Base-by-base conservation (phyloP, 495 filamentous ascomycete genomes). In the Cercophora sp. region DNA sequence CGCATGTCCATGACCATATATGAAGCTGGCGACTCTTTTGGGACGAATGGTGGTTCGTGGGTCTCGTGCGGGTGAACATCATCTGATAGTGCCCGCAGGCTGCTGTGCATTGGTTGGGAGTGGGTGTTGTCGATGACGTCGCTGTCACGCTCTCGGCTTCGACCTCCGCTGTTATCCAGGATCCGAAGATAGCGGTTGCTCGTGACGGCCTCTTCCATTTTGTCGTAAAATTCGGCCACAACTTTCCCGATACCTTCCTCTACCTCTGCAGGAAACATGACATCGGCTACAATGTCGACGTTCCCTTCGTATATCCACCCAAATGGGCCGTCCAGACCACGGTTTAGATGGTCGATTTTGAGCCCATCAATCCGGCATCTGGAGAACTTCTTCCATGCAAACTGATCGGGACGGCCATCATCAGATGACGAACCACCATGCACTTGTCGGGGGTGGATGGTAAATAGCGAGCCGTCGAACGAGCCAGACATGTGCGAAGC, bases 231-330 rank as follows among this genome's bases (percentile, higher is more conserved):
- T 54, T 96, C 89, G 13, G 87, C 83, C 74, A 98, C 85, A 18
- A 96, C 88, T 67, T 96, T 95, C 8, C 86, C 85, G 44, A 97
- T 82, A 54, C 89, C 87, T 55, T 90, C 88, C 43, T 95, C 86
- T 35, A 83, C 82, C 24, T 96, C 93, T 2, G 81, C 78, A 3
- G 93, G 93, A 55, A 98, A 85, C 82, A 93, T 88, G 48, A 97
- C 83, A 57, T 98, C 94, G 5, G 94, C 88, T 15, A 96, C 86
- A 48, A 98, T 96, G 64, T 98, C 94, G 32, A 98, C 93, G 46
- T 88, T 91, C 6, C 93, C 93, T 67, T 95, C 87, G 60, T 92
- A 85, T 32, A 98, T 98, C 93, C 93, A 98, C 0, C 89, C 91
- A 65, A 98, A 97, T 0, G 91, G 93, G 0, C 93, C 94, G 55